Percentiles rank a stretch among this genome's conserved stretches.
phyloP scores from a whole-genome alignment of 306 rosid genomes.

The Rubus parviflorus region DNA sequence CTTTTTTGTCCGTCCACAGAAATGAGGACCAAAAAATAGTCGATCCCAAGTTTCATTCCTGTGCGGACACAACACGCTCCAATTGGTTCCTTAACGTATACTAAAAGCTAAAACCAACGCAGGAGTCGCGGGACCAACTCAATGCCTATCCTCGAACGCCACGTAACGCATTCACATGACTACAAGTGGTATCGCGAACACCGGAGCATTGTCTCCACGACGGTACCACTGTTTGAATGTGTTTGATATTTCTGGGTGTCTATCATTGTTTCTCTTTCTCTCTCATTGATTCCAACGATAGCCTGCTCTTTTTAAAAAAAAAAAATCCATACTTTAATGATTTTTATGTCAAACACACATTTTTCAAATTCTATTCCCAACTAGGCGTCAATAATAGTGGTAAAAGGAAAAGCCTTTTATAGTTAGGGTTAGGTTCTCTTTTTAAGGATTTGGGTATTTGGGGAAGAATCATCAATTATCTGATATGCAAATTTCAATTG shows the following conservation, averaged over 20 bases:
- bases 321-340: not conserved
- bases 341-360: not conserved
- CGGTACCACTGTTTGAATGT: not conserved
- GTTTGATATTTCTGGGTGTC: slow-evolving; percentile 19
- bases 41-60: not conserved
- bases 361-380: not conserved
- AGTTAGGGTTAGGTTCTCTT: slow-evolving; percentile 10
- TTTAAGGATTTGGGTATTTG: not conserved
- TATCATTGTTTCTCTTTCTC: not conserved
- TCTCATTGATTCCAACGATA: not conserved
- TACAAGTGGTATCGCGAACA: not conserved
- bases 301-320: not conserved
- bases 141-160: not conserved
- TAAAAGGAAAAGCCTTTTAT: not conserved
- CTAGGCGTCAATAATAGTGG: not conserved
- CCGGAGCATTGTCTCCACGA: not conserved
- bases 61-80: not conserved
- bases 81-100: not conserved
- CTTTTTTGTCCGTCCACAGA: slow-evolving; percentile 15
- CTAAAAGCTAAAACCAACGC: not conserved
- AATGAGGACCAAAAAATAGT: not conserved
- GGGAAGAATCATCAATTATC: not conserved
- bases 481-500: slow-evolving; percentile 25
- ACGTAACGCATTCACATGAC: not conserved
- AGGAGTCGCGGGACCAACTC: not conserved